A percentile compares a stretch with the other conserved stretches of the same genome.
These are phyloP conservation scores for Senecio squalidus DNA, from an alignment of 140 eudicot genomes.

Conservation along the genomic window DNA sequence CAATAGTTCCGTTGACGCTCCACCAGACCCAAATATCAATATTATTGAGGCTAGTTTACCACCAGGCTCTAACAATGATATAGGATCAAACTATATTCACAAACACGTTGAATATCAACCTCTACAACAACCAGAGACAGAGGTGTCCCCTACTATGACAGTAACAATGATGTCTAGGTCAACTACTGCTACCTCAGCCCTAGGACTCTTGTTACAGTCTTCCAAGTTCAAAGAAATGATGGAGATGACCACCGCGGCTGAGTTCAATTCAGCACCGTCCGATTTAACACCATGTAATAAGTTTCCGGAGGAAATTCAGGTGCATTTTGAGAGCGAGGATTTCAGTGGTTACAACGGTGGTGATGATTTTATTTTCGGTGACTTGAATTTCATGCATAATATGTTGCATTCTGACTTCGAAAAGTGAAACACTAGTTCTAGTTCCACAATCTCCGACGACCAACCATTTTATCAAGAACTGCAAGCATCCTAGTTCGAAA, in stretches of 20 bases:
- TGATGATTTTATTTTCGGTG: slow-evolving; percentile 59
- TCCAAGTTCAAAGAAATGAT: slow-evolving; percentile 82
- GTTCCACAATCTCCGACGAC: background rate
- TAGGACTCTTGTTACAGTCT: slow-evolving; percentile 70
- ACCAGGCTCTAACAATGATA: slow-evolving; percentile 22
- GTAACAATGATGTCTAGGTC: slow-evolving; percentile 28
- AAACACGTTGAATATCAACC: slow-evolving; percentile 26
- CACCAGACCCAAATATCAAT: slow-evolving; percentile 33
- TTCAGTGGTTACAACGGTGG: slow-evolving; percentile 44
- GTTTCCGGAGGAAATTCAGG: slow-evolving; percentile 54
- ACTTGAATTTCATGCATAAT: slow-evolving; percentile 53
- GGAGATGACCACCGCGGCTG: slow-evolving; percentile 76
- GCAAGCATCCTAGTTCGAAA: background rate
- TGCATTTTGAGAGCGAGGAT: slow-evolving; percentile 47
- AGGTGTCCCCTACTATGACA: slow-evolving; percentile 16
- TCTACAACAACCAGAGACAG: slow-evolving; percentile 17
- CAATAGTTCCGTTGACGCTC: slow-evolving; percentile 17
- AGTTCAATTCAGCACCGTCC: slow-evolving; percentile 31
- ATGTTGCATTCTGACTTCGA: slow-evolving; percentile 53
- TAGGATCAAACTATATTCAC: slow-evolving; percentile 24
- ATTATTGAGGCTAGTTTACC: slow-evolving; percentile 13
- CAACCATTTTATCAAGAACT: background rate
- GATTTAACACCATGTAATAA: slow-evolving; percentile 30
- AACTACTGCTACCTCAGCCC: slow-evolving; percentile 75
- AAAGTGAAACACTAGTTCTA: slow-evolving; percentile 25